phyloP scores from a whole-genome alignment of 441 rosid genomes.

The Eutrema salsugineum region DNA sequence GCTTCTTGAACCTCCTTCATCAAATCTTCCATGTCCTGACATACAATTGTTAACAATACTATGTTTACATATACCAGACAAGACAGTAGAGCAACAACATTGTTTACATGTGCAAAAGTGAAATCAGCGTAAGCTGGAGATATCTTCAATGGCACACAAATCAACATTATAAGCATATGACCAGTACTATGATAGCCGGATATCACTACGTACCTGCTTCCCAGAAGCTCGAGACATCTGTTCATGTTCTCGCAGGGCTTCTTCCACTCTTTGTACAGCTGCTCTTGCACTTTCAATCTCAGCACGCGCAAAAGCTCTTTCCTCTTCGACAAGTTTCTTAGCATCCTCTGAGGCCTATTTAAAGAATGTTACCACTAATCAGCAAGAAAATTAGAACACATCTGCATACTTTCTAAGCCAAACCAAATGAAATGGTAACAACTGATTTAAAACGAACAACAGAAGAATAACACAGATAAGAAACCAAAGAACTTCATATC shows the following conservation, averaged over 20 bases:
- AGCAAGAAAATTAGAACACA: conserved; percentile 2
- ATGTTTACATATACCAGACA: background rate
- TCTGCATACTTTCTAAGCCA: background rate
- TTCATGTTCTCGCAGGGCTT: conserved; percentile 88
- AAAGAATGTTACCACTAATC: conserved; percentile 16
- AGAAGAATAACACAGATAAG: background rate
- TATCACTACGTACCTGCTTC: conserved; percentile 47
- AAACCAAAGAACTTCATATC: background rate
- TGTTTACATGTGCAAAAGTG: background rate
- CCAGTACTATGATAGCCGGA: background rate
- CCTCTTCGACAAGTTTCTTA: conserved; percentile 91
- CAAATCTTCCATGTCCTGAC: conserved; percentile 84
- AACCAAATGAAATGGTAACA: background rate
- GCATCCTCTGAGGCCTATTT: conserved; percentile 97
- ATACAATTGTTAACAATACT: background rate
- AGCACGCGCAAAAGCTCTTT: conserved; percentile 90
- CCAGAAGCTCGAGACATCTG: conserved; percentile 70
- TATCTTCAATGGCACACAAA: background rate
- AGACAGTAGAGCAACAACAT: background rate
- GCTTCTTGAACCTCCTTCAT: conserved; percentile 99
- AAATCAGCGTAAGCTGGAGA: background rate
- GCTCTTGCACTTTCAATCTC: conserved; percentile 97
- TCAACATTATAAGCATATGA: conserved; percentile 4
- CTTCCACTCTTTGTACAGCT: conserved; percentile 96
- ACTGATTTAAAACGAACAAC: background rate